Evolutionary conservation across 1,139 yeast genomes (phyloP).

Genomic region (Meyerozyma athensensis): DNA sequence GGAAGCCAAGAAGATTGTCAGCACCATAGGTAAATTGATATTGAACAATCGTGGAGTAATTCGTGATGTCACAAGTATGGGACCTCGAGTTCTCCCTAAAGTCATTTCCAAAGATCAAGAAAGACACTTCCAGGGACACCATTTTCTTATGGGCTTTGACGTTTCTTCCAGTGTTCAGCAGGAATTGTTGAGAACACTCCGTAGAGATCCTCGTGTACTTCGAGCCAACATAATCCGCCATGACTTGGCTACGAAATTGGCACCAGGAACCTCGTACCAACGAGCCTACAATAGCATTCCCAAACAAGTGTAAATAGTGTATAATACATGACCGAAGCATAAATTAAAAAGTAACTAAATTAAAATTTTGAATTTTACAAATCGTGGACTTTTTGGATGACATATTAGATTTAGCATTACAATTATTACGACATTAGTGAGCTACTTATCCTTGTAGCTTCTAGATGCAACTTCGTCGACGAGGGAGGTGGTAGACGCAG

Average conservation of each 20-base stretch:
- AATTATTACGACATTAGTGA: background rate
- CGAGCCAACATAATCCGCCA: constrained; percentile 72
- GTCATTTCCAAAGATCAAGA: constrained; percentile 84
- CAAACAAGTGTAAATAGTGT: background rate
- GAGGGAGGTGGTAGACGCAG: constrained; percentile 30
- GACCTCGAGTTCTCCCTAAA: constrained; percentile 73
- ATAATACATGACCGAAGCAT: background rate
- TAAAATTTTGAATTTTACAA: background rate
- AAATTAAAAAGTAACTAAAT: background rate
- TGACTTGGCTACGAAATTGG: constrained; percentile 51
- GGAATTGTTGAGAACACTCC: constrained; percentile 74
- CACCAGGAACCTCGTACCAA: constrained; percentile 50
- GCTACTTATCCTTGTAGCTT: constrained; percentile 2
- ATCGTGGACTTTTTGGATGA: too few relatives aligned
- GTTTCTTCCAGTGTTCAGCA: constrained; percentile 81
- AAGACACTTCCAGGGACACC: constrained; percentile 84
- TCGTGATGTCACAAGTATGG: constrained; percentile 75
- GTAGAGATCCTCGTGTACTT: constrained; percentile 85
- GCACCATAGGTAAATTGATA: constrained; percentile 77
- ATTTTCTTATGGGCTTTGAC: constrained; percentile 83
- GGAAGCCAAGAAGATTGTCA: constrained; percentile 70
- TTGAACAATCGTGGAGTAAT: constrained; percentile 90
- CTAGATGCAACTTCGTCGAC: constrained; percentile 17
- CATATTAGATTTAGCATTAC: too few relatives aligned
- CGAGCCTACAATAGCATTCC: constrained; percentile 12